These are phyloP conservation scores for Filobasidium uniguttulatum DNA, from an alignment of 1,284 basidiomycete species.

Conservation along the genomic window DNA sequence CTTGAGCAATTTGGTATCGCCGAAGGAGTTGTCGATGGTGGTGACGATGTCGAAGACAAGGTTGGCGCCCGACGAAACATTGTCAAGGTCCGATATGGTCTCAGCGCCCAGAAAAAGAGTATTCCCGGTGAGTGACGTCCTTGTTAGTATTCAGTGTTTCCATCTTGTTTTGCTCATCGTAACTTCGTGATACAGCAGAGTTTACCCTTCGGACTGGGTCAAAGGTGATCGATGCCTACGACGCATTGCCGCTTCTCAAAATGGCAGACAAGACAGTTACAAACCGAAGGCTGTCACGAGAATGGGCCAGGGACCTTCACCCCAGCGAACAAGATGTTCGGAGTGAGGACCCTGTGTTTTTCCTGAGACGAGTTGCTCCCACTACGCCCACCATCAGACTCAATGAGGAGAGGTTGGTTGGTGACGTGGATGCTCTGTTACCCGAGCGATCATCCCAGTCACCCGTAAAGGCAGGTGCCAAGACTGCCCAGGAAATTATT, in stretches of 20 bases:
- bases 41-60: conserved; percentile 92
- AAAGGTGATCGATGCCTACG: conserved; percentile 71
- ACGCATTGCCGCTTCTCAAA: conserved; percentile 57
- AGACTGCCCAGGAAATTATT: conserved; percentile 63
- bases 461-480: not conserved
- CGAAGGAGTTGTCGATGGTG: conserved; percentile 92
- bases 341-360: conserved; percentile 71
- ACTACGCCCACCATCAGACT: not conserved
- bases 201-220: conserved; percentile 57
- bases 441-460: conserved; percentile 44
- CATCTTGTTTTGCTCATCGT: too few species aligned
- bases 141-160: too few species aligned
- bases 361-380: conserved; percentile 57
- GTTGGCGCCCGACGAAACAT: conserved; percentile 62
- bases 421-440: too few species aligned
- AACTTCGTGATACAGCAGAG: conserved; percentile 50
- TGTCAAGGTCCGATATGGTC: conserved; percentile 62
- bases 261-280: conserved; percentile 47
- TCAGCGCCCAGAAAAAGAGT: conserved; percentile 49
- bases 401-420: too few species aligned
- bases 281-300: conserved; percentile 76
- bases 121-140: too few species aligned
- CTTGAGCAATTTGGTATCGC: conserved; percentile 83
- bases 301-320: conserved; percentile 49
- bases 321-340: conserved; percentile 63